Evolutionary conservation across 495 filamentous ascomycete genomes (phyloP).

Genomic region (Trichoderma erinaceum): DNA sequence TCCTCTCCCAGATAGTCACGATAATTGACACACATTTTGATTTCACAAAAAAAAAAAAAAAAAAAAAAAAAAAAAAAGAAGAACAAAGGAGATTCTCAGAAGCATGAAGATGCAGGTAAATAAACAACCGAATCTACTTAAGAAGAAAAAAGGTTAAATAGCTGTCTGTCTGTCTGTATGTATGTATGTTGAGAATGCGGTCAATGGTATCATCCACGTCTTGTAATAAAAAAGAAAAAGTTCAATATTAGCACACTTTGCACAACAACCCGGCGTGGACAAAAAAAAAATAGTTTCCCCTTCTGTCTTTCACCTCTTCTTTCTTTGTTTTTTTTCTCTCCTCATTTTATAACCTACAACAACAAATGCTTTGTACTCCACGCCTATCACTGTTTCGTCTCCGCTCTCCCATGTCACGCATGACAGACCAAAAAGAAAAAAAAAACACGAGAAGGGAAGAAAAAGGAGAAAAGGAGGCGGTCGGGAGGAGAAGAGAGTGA

Average conservation of each 20-base stretch:
- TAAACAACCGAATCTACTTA: constrained; percentile 11
- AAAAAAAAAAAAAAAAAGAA: neutral
- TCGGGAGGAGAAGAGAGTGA: neutral
- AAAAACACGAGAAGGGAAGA: neutral
- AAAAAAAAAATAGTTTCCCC: neutral
- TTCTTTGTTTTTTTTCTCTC: too few relatives aligned
- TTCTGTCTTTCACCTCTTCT: neutral
- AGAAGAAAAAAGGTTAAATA: neutral
- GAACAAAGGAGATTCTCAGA: neutral
- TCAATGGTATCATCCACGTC: constrained; percentile 20
- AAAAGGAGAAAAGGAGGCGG: neutral
- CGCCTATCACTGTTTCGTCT: neutral
- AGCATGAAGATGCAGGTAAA: constrained; percentile 9
- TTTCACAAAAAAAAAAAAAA: neutral
- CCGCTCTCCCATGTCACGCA: neutral
- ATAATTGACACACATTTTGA: neutral
- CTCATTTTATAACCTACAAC: neutral
- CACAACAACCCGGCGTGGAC: neutral
- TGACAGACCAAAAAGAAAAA: neutral
- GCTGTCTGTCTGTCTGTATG: neutral
- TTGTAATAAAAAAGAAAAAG: constrained; percentile 13
- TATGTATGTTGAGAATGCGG: constrained; percentile 12
- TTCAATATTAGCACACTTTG: constrained; percentile 7
- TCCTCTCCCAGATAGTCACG: neutral
- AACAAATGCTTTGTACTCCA: neutral